Base-by-base conservation (phyloP, 768 basidiomycete species). In the Panaeolus cyanescens region DNA sequence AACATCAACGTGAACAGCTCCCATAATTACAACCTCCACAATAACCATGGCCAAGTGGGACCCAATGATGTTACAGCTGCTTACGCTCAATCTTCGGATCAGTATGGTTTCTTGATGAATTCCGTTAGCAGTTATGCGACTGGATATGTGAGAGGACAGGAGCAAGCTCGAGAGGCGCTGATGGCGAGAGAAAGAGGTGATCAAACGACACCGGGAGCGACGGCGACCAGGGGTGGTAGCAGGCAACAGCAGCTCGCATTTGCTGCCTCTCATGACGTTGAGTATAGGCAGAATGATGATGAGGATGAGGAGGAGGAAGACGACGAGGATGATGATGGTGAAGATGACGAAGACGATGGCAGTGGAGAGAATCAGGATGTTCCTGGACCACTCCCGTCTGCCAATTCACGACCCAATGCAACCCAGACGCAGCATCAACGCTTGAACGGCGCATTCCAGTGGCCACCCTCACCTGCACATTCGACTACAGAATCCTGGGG, bases 211-310 rank as follows among this genome's bases (percentile, higher is more conserved):
- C 5, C 4, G n/a, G 19, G n/a, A 19, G n/a, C n/a, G 8, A 20
- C 5, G 17, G 25, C 45, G 17, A 25, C 20, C 20, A 20, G 40
- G 45, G n/a, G 39, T 17, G 17, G 7, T 22, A 50, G 45, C n/a
- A n/a, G n/a, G n/a, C n/a, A n/a, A n/a, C n/a, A n/a, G 25, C 22
- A 20, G 25, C 15, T 50, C 22, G 13, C 13, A 13, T 50, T 50
- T 25, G 13, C 25, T n/a, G n/a, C n/a, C n/a, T n/a, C n/a, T n/a
- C n/a, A 50, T 70, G 60, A 63, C 19, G 73, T 77, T 34, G 75
- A 77, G 36, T 68, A 68, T 53, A 73, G 71, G 59, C 79, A 77
- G 53, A 55, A 71, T 20, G 75, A 78, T 56, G 69, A 80, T n/a
- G n/a, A n/a, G n/a, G 36, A 55, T 83, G 37, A 72, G 77, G 61